Evolutionary conservation across 768 basidiomycete species (phyloP).

Genomic region (Hygrophorus pudorinus): DNA sequence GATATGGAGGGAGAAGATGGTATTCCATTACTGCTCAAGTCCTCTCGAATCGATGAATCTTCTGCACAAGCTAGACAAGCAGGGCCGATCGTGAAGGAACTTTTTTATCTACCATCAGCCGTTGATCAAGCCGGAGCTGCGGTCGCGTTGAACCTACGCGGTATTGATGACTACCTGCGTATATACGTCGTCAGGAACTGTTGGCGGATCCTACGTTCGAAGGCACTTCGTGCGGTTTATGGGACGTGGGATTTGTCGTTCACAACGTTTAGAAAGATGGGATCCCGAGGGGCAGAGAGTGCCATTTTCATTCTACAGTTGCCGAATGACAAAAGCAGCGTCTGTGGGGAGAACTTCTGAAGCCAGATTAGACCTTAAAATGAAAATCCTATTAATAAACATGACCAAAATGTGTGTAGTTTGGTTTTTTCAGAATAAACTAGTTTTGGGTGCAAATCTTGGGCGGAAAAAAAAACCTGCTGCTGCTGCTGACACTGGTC

Average conservation of each 20-base stretch:
- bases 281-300: not conserved
- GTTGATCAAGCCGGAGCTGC: no score
- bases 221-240: slow-evolving; percentile 10
- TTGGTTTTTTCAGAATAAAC: no score
- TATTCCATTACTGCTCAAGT: slow-evolving; percentile 11
- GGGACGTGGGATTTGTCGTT: slow-evolving; percentile 15
- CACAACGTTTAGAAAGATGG: slow-evolving; percentile 8
- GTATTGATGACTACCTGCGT: slow-evolving; percentile 9
- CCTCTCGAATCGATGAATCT: no score
- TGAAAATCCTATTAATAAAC: no score
- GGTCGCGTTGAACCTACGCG: slow-evolving; percentile 8
- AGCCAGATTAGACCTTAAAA: no score
- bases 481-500: no score
- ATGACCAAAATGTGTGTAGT: no score
- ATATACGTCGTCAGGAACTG: slow-evolving; percentile 5
- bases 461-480: no score
- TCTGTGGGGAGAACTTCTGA: no score
- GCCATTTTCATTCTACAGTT: no score
- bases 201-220: no score
- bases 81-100: slow-evolving; percentile 7
- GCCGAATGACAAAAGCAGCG: no score
- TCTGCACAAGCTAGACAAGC: slow-evolving; percentile 2
- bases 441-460: slow-evolving; percentile 10
- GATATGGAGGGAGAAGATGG: slow-evolving; percentile 12
- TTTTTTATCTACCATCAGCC: slow-evolving; percentile 3